phyloP scores from a whole-genome alignment of 2,329 filamentous ascomycete species.

The Pyrenochaeta sp. region DNA sequence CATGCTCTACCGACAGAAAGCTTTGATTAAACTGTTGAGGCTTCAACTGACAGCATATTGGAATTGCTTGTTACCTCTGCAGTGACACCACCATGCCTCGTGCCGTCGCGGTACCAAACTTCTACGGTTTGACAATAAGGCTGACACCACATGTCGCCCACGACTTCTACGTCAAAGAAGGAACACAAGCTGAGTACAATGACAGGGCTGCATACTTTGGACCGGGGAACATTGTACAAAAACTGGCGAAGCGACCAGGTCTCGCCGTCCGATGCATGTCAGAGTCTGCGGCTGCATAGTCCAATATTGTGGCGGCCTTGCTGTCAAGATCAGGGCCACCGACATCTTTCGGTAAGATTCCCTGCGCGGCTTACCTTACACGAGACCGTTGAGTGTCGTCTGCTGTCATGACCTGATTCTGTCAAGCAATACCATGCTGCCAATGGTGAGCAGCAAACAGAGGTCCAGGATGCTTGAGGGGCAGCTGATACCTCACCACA shows the following conservation, averaged over 20 bases:
- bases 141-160: background rate
- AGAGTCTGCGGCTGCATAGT: conserved; percentile 14
- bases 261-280: conserved; percentile 19
- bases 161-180: background rate
- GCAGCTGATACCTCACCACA: background rate
- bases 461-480: background rate
- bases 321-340: conserved; percentile 12
- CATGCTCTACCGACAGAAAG: background rate
- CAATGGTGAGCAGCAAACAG: background rate
- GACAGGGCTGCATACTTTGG: background rate
- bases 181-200: background rate
- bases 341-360: conserved; percentile 3
- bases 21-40: background rate
- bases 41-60: background rate
- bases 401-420: conserved; percentile 12
- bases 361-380: conserved; percentile 12
- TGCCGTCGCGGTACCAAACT: background rate
- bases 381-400: conserved; percentile 11
- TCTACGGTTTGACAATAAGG: background rate
- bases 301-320: conserved; percentile 40
- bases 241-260: background rate
- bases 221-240: background rate
- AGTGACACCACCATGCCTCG: background rate
- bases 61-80: background rate
- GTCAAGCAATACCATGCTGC: background rate